A percentile compares a stretch with the other conserved stretches of the same genome.
These are phyloP conservation scores for Coemansia reversa DNA, from an alignment of 192 early-diverging fungal genomes.

Conservation along the genomic window DNA sequence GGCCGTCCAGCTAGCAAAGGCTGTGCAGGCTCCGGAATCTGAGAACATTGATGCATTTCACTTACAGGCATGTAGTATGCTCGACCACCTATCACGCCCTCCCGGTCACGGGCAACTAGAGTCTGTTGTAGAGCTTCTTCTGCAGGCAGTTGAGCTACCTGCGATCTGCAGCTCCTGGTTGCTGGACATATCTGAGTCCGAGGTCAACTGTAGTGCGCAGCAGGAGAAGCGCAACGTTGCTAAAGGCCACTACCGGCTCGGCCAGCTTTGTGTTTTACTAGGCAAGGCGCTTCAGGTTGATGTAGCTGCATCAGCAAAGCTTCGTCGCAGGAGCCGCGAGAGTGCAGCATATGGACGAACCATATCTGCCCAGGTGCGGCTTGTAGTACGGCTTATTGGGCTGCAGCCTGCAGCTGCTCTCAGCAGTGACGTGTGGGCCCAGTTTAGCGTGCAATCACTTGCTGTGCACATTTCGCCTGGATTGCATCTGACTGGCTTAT, in stretches of 20 bases:
- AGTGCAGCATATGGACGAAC: conserved; percentile 14
- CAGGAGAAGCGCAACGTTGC: neutral
- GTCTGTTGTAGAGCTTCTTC: conserved; percentile 27
- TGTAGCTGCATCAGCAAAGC: conserved; percentile 6
- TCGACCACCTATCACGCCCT: neutral
- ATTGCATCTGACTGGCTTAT: conserved; percentile 21
- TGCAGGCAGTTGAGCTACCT: conserved; percentile 18
- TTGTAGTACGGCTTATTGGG: conserved; percentile 24
- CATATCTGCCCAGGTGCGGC: conserved; percentile 18
- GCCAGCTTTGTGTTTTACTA: conserved; percentile 12
- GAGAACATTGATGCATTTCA: conserved; percentile 22
- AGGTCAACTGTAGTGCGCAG: no score
- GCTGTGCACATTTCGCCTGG: conserved; percentile 8
- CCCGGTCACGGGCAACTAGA: conserved; percentile 18
- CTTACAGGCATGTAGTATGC: conserved; percentile 14
- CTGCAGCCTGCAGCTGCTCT: conserved; percentile 21
- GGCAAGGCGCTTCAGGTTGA: conserved; percentile 10
- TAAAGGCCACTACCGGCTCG: conserved; percentile 1
- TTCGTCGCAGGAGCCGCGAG: neutral
- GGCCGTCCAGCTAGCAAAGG: conserved; percentile 24
- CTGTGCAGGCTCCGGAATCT: conserved; percentile 3
- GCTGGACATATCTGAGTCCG: conserved; percentile 1
- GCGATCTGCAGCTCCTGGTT: conserved; percentile 34
- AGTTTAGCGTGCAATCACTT: conserved; percentile 18
- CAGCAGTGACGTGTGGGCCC: conserved; percentile 16